A percentile compares a stretch with the other conserved stretches of the same genome.
Evolutionary conservation across 2,329 filamentous ascomycete species (phyloP).

Genomic region (Aureobasidium mangrovei): DNA sequence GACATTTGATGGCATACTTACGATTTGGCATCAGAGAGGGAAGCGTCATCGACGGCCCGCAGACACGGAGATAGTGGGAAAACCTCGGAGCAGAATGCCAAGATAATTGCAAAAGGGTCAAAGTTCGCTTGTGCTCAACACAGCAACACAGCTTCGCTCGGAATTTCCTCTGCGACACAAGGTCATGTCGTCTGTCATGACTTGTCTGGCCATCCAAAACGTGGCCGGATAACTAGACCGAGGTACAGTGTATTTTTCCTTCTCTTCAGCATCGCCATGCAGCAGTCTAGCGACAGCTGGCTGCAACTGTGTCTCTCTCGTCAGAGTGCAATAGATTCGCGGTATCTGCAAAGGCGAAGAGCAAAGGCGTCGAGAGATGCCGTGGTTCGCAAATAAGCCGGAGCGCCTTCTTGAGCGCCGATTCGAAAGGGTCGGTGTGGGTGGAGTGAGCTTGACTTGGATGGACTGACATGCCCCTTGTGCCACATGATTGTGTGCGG

Average conservation of each 20-base stretch:
- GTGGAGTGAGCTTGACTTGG: slow-evolving; percentile 96
- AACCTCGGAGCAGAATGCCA: slow-evolving; percentile 2
- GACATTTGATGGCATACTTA: neutral
- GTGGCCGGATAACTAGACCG: neutral
- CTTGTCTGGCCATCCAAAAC: neutral
- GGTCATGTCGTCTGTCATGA: neutral
- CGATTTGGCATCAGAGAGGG: neutral
- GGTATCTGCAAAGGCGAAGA: slow-evolving; percentile 57
- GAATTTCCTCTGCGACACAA: neutral
- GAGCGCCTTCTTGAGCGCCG: slow-evolving; percentile 83
- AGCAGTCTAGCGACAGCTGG: slow-evolving; percentile 15
- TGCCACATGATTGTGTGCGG: neutral
- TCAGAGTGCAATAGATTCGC: slow-evolving; percentile 16
- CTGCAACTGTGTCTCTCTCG: slow-evolving; percentile 23
- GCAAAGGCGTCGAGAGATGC: slow-evolving; percentile 22
- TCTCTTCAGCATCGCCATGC: neutral
- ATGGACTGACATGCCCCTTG: slow-evolving; percentile 58
- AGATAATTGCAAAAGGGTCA: neutral
- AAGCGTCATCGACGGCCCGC: slow-evolving; percentile 1
- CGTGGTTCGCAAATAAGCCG: slow-evolving; percentile 96
- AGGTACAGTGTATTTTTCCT: slow-evolving; percentile 4
- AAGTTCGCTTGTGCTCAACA: neutral
- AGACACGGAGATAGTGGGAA: neutral
- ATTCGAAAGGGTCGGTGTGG: slow-evolving; percentile 70
- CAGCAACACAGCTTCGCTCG: neutral